Base-by-base conservation (phyloP, 1,139 yeast species). In the Taiozyma onychis region DNA sequence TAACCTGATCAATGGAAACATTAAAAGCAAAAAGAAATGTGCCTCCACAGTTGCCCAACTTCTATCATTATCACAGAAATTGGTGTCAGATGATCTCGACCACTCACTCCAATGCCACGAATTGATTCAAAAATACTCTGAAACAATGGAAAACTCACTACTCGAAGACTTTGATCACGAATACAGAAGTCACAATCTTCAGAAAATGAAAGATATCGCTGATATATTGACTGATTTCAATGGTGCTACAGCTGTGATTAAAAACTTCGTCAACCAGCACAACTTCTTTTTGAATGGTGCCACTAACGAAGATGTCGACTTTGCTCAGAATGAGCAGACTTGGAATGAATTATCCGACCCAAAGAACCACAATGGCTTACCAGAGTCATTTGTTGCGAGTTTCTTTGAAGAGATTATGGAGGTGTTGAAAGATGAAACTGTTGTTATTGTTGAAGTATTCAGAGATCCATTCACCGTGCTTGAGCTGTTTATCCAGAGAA, bases 171-270 rank as follows among this genome's bases (percentile, higher is more conserved):
- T 85, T 58, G 82, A 79, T 58, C 69, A 72, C 30, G 84, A 84
- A 16, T 80, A 75, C 53, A 62, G 66, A 48, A 62, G 63, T 24
- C 67, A 67, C 50, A 86, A 85, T 56, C 77, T 83, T 59, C 75
- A 76, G n/a, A 80, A 80, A 48, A 84, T 93, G 87, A 83, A 79
- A 58, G 90, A 85, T 52, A 81, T 88, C 39, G 90, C 97, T 1
- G 80, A 80, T 47, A 80, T 90, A n/a, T 72, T 91, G 48, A 78
- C 83, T 49, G 88, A 83, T 53, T 91, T 84, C 69, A 91, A 93
- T 62, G 95, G 91, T 11, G 97, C 97, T 10, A 76, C 81, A 5
- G 83, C 85, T 53, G 95, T 90, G 13, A 85, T 89, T 14, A 90
- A 85, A 63, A 80, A 87, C 48, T 91, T 88, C 68, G 89, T 90